These are phyloP conservation scores for Rhytidiadelphus loreus DNA, from an alignment of 225 moss, liverwort and hornwort genomes.

Conservation along the genomic window DNA sequence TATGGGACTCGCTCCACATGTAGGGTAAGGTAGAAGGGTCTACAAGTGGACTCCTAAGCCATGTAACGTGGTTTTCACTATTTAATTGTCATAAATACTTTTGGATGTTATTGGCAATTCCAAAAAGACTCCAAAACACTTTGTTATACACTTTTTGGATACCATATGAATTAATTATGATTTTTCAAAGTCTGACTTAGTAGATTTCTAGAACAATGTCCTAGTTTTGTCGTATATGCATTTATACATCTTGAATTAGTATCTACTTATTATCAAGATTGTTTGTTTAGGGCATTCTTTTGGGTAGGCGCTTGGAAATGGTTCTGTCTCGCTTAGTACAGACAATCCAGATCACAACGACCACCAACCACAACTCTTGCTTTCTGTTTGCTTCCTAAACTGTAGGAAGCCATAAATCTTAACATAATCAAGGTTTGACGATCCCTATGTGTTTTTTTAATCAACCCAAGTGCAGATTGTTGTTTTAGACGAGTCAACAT, in stretches of 20 bases:
- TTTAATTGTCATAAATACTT: background rate
- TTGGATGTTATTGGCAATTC: background rate
- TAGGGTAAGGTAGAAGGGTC: background rate
- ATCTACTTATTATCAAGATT: background rate
- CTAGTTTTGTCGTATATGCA: background rate
- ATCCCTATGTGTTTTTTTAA: background rate
- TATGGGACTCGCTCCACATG: background rate
- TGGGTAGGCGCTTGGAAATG: background rate
- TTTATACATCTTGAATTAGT: background rate
- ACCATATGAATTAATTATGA: background rate
- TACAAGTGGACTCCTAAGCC: background rate
- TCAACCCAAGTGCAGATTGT: background rate
- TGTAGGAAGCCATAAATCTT: background rate
- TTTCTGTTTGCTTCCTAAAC: background rate
- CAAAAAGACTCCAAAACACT: background rate
- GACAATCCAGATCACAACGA: background rate
- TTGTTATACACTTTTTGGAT: background rate
- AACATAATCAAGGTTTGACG: background rate
- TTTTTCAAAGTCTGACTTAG: background rate
- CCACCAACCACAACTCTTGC: background rate
- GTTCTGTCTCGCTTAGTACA: background rate
- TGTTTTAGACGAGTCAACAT: background rate
- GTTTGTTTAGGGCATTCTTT: background rate
- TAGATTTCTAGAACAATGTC: background rate
- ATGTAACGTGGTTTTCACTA: background rate